phyloP scores from a whole-genome alignment of 192 early-diverging fungal genomes.

The Phycomyces blakesleeanus region DNA sequence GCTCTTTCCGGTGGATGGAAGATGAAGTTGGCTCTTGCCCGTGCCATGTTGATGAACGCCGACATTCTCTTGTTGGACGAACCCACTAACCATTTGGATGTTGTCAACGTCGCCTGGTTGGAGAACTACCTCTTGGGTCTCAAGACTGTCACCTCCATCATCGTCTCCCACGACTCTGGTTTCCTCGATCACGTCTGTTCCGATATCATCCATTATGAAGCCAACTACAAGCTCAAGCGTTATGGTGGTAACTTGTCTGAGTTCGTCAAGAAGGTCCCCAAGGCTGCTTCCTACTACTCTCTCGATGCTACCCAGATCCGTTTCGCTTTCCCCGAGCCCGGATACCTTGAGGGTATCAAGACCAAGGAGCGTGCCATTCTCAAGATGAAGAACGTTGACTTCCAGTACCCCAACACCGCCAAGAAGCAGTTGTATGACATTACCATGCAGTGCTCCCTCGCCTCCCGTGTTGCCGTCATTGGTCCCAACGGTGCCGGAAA shows the following conservation, averaged over 20 bases:
- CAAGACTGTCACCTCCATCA: slow-evolving; percentile 75
- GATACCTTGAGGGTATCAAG: slow-evolving; percentile 70
- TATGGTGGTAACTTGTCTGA: slow-evolving; percentile 79
- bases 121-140: slow-evolving; percentile 70
- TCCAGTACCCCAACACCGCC: slow-evolving; percentile 63
- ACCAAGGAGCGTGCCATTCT: slow-evolving; percentile 72
- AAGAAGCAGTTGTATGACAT: slow-evolving; percentile 62
- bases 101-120: slow-evolving; percentile 55
- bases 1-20: slow-evolving; percentile 86
- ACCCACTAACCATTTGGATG: slow-evolving; percentile 84
- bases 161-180: slow-evolving; percentile 84
- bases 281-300: slow-evolving; percentile 76
- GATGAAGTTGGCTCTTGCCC: slow-evolving; percentile 86
- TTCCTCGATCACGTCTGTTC: slow-evolving; percentile 81
- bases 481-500: slow-evolving; percentile 78
- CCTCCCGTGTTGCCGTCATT: slow-evolving; percentile 76
- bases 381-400: slow-evolving; percentile 69
- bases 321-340: slow-evolving; percentile 74
- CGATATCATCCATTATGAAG: slow-evolving; percentile 81
- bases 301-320: slow-evolving; percentile 56
- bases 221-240: slow-evolving; percentile 69
- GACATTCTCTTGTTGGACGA: slow-evolving; percentile 84
- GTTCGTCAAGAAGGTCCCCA: slow-evolving; percentile 73
- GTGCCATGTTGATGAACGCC: slow-evolving; percentile 82
- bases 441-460: slow-evolving; percentile 62